phyloP scores from a whole-genome alignment of 1,284 basidiomycete genomes.

The Fomitiporia mediterranea region DNA sequence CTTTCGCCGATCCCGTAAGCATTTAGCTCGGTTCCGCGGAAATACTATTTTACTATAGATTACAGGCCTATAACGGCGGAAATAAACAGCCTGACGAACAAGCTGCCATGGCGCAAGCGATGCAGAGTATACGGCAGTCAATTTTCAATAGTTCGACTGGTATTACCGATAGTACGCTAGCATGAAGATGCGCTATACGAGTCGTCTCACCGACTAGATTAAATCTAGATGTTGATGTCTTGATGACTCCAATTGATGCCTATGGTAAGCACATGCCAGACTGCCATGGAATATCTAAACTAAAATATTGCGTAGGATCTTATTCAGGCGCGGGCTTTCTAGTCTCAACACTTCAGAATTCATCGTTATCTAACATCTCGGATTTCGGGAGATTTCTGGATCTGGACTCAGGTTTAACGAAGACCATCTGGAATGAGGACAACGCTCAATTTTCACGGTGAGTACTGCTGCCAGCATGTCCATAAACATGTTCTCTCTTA shows the following conservation, averaged over 20 bases:
- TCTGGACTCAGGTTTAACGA: slow-evolving; percentile 53
- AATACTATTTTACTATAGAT: slow-evolving; percentile 4
- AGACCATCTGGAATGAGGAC: slow-evolving; percentile 55
- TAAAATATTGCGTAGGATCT: slow-evolving; percentile 43
- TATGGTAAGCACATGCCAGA: slow-evolving; percentile 48
- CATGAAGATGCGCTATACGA: background rate
- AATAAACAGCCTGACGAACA: slow-evolving; percentile 51
- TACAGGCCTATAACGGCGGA: slow-evolving; percentile 64
- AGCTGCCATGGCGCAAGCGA: slow-evolving; percentile 40
- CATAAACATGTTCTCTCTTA: slow-evolving; percentile 4
- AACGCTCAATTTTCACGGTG: slow-evolving; percentile 45
- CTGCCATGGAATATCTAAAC: background rate
- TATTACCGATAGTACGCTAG: slow-evolving; percentile 49
- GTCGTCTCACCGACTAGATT: background rate
- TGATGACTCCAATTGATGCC: slow-evolving; percentile 51
- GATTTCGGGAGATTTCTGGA: slow-evolving; percentile 65
- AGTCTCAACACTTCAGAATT: slow-evolving; percentile 43
- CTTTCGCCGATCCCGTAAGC: slow-evolving; percentile 58
- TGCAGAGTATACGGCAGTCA: slow-evolving; percentile 48
- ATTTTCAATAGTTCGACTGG: slow-evolving; percentile 58
- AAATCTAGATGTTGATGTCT: slow-evolving; percentile 48
- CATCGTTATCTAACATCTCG: slow-evolving; percentile 32
- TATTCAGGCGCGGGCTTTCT: slow-evolving; percentile 64
- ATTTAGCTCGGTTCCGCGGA: background rate
- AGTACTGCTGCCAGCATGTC: slow-evolving; percentile 15